Evolutionary conservation across 176 grass and related monocot species (phyloP).

Genomic region (Oryza nivara): DNA sequence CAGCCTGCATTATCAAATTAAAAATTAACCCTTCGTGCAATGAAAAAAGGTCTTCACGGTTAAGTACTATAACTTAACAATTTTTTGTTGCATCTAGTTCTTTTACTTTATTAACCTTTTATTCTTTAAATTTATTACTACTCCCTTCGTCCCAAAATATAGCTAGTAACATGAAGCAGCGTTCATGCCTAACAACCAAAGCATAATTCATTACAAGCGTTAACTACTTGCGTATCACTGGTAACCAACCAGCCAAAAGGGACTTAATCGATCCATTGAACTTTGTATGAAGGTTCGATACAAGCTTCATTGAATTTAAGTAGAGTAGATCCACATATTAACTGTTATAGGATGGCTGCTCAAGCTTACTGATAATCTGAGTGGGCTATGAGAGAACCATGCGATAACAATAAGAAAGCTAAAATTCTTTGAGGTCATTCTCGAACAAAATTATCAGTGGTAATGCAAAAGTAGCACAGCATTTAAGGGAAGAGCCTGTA

Average conservation of each 20-base stretch:
- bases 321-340: neutral
- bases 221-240: slow-evolving; percentile 14
- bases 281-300: neutral
- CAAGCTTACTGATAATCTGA: neutral
- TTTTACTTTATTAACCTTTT: neutral
- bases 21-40: neutral
- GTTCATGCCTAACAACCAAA: slow-evolving; percentile 3
- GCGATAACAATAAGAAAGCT: neutral
- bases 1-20: slow-evolving; percentile 53
- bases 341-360: neutral
- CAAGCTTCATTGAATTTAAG: neutral
- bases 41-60: neutral
- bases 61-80: neutral
- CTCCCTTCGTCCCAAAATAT: too few species aligned
- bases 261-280: neutral
- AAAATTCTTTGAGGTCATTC: neutral
- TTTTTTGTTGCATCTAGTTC: neutral
- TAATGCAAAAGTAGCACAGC: slow-evolving; percentile 16
- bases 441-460: neutral
- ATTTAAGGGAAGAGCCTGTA: slow-evolving; percentile 40
- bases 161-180: neutral
- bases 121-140: slow-evolving; percentile 19
- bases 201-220: neutral
- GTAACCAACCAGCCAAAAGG: slow-evolving; percentile 16
- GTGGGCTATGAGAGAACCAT: neutral